Evolutionary conservation across 129 eudicot species (phyloP).

Genomic region (Scalesia atractyloides): DNA sequence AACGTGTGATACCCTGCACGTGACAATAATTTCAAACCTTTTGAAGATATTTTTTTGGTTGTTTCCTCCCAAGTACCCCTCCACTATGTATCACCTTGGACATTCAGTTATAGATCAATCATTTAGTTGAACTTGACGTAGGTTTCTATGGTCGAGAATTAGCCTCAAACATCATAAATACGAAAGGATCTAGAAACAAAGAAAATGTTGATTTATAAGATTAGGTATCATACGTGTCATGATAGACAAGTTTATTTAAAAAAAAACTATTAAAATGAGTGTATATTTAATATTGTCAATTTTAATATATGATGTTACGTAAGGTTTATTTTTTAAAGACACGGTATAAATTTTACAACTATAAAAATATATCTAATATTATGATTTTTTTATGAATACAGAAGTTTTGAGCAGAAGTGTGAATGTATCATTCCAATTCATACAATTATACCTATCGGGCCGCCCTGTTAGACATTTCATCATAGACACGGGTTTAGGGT

Average conservation of each 20-base stretch:
- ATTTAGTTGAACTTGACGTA: not conserved
- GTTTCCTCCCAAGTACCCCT: constrained; percentile 11
- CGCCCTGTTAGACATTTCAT: too few species aligned
- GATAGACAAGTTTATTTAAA: not conserved
- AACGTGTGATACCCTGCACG: not conserved
- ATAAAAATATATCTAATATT: too few species aligned
- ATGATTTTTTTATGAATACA: too few species aligned
- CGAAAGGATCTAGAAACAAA: not conserved
- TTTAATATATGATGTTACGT: too few species aligned
- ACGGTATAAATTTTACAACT: too few species aligned
- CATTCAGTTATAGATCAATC: not conserved
- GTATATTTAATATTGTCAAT: not conserved
- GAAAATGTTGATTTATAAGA: not conserved
- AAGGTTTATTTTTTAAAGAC: too few species aligned
- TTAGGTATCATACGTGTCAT: not conserved
- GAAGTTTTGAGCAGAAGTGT: too few species aligned
- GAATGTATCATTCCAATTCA: too few species aligned
- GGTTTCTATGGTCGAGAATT: not conserved
- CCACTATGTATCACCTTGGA: not conserved
- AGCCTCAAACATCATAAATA: not conserved
- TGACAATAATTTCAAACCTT: not conserved
- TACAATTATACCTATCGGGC: too few species aligned
- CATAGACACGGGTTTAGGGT: too few species aligned
- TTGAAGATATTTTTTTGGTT: not conserved
- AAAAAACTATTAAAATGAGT: not conserved